Conservation (phyloP, 2,329 filamentous ascomycete species). For the Cercospora zeina region DNA sequence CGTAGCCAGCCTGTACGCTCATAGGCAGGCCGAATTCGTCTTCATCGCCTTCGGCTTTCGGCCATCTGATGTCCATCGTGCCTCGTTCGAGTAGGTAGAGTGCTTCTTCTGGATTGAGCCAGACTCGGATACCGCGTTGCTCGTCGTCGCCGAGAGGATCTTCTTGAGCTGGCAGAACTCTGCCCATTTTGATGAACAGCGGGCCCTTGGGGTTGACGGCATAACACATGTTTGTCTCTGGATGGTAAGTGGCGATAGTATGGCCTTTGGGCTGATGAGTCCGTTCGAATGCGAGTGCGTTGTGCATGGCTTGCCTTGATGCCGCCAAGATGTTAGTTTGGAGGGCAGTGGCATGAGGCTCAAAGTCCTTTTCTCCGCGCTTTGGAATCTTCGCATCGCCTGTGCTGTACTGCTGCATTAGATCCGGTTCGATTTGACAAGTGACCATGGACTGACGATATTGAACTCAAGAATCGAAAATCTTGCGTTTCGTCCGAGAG, state of each 20-base stretch:
- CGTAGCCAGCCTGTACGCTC: constrained; percentile 87
- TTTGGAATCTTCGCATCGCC: constrained; percentile 66
- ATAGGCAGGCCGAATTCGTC: constrained; percentile 72
- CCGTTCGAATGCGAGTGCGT: constrained; percentile 75
- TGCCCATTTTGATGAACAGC: constrained; percentile 75
- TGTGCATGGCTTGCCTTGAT: constrained; percentile 84
- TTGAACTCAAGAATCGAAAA: constrained; percentile 69
- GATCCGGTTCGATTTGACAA: background rate
- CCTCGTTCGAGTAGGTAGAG: constrained; percentile 87
- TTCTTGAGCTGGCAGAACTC: constrained; percentile 59
- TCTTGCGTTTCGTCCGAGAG: constrained; percentile 81
- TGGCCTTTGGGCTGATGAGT: constrained; percentile 68
- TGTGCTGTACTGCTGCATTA: constrained; percentile 24
- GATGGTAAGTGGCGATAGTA: constrained; percentile 72
- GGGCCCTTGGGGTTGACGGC: constrained; percentile 71
- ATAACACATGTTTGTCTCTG: constrained; percentile 59
- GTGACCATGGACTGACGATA: constrained; percentile 46
- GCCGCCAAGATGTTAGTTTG: constrained; percentile 77
- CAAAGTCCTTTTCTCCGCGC: constrained; percentile 95
- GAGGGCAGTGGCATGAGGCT: constrained; percentile 81
- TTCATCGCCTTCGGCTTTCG: constrained; percentile 48
- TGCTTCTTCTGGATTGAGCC: constrained; percentile 89
- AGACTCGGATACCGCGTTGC: constrained; percentile 51
- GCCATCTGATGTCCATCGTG: constrained; percentile 84
- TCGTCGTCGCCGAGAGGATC: constrained; percentile 39